phyloP scores from a whole-genome alignment of 2,329 filamentous ascomycete genomes.

The Nothomitra cinnamomea region DNA sequence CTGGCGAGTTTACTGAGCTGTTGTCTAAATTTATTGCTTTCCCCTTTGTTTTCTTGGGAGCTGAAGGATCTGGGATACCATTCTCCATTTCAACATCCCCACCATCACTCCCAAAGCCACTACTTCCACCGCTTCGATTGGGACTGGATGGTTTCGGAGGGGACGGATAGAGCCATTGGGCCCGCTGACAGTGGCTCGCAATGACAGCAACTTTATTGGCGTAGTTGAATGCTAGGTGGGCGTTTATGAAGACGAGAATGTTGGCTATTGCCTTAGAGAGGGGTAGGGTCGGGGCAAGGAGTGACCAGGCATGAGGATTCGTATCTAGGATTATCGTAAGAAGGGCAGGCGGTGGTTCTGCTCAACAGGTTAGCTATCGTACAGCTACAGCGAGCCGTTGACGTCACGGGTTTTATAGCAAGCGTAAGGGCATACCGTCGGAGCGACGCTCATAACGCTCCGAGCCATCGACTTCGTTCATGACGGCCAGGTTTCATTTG shows the following conservation, averaged over 20 bases:
- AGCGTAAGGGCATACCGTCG: constrained; percentile 22
- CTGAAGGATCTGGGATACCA: constrained; percentile 14
- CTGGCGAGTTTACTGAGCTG: neutral
- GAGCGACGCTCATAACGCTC: constrained; percentile 33
- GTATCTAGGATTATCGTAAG: constrained; percentile 88
- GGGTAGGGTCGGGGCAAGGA: constrained; percentile 55
- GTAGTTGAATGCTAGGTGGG: constrained; percentile 86
- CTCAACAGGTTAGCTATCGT: constrained; percentile 3
- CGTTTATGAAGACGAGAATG: constrained; percentile 90
- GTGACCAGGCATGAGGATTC: constrained; percentile 85
- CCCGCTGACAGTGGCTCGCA: constrained; percentile 72
- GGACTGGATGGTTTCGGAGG: constrained; percentile 9
- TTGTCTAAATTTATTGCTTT: neutral
- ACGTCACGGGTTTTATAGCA: neutral
- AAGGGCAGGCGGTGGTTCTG: constrained; percentile 55
- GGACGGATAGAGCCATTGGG: constrained; percentile 76
- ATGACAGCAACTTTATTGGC: constrained; percentile 85
- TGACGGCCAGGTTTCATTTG: constrained; percentile 19
- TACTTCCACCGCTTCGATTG: neutral
- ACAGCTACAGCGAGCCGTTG: neutral
- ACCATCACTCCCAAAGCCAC: constrained; percentile 16
- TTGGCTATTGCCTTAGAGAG: constrained; percentile 74
- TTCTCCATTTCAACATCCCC: constrained; percentile 40
- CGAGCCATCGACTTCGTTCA: constrained; percentile 49
- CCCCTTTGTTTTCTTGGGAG: constrained; percentile 13